Conservation (phyloP, 176 grass and related monocot species). For the Urochloa ruziziensis region DNA sequence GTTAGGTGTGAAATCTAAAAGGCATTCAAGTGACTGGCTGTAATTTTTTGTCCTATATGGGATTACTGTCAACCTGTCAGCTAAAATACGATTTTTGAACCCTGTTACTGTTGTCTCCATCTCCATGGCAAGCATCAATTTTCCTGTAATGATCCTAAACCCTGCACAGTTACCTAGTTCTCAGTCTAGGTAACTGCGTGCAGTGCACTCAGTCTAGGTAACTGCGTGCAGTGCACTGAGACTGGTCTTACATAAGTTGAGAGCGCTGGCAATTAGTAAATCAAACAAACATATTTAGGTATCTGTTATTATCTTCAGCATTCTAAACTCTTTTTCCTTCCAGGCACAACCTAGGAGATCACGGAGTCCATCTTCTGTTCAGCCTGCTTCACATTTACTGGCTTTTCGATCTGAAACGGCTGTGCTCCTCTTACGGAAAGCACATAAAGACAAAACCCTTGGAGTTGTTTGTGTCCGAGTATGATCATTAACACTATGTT, state of each 20-base stretch:
- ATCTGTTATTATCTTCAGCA: conserved; percentile 11
- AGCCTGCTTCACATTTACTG: conserved; percentile 57
- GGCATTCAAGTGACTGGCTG: neutral
- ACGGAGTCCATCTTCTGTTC: conserved; percentile 70
- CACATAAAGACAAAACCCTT: conserved; percentile 72
- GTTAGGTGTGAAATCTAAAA: neutral
- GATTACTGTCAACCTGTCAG: neutral
- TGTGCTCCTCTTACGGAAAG: conserved; percentile 75
- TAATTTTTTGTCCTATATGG: neutral
- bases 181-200: too few relatives aligned
- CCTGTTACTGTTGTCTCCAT: neutral
- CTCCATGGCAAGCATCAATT: neutral
- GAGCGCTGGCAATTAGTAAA: conserved; percentile 9
- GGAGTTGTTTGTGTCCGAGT: conserved; percentile 84
- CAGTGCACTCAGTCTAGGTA: too few relatives aligned
- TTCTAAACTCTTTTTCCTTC: conserved; percentile 35
- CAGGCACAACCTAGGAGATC: conserved; percentile 77
- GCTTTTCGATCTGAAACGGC: conserved; percentile 82
- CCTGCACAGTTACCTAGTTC: too few relatives aligned
- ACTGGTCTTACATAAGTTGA: conserved; percentile 12
- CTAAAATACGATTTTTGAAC: neutral
- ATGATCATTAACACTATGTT: conserved; percentile 39
- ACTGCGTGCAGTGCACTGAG: too few relatives aligned
- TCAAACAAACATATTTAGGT: conserved; percentile 5
- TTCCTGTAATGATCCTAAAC: neutral